These are phyloP conservation scores for Cercis canadensis DNA, from an alignment of 306 rosid species.

Conservation along the genomic window DNA sequence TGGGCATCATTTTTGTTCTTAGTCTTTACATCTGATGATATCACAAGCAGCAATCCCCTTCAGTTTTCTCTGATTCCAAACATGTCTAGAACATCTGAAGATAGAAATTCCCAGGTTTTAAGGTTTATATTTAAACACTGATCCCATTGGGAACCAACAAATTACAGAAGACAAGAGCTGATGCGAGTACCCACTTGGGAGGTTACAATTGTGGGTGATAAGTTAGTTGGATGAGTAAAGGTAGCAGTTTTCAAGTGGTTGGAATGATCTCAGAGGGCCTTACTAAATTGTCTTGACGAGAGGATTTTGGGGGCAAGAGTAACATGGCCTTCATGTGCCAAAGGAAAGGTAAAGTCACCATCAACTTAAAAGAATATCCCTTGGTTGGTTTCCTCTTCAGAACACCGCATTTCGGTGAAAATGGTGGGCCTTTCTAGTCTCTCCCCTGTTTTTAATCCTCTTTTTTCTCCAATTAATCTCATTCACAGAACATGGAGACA, in stretches of 20 bases:
- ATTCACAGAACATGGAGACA: constrained; percentile 71
- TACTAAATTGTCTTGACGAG: constrained; percentile 43
- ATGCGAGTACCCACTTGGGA: constrained; percentile 15
- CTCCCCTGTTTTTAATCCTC: constrained; percentile 33
- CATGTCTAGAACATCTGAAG: constrained; percentile 8
- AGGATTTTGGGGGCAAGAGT: constrained; percentile 74
- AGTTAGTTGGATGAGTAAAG: constrained; percentile 27
- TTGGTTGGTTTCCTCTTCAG: constrained; percentile 45
- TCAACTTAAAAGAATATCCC: constrained; percentile 59
- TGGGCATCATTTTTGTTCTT: too few species aligned
- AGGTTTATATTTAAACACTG: neutral
- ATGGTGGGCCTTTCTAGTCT: constrained; percentile 64
- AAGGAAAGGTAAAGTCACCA: constrained; percentile 61
- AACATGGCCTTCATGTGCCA: constrained; percentile 97
- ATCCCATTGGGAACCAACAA: constrained; percentile 3
- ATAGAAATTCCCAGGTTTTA: neutral
- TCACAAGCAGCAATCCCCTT: constrained; percentile 10
- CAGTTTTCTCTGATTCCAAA: neutral
- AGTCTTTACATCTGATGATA: too few species aligned
- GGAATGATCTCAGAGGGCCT: constrained; percentile 51
- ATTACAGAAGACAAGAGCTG: constrained; percentile 2
- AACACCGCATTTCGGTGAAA: constrained; percentile 49
- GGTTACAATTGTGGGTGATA: constrained; percentile 11
- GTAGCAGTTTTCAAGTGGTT: constrained; percentile 48
- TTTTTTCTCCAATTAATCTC: constrained; percentile 54